Evolutionary conservation across 2,329 filamentous ascomycete species (phyloP).

Genomic region (Lecanoromycetidae sp.): DNA sequence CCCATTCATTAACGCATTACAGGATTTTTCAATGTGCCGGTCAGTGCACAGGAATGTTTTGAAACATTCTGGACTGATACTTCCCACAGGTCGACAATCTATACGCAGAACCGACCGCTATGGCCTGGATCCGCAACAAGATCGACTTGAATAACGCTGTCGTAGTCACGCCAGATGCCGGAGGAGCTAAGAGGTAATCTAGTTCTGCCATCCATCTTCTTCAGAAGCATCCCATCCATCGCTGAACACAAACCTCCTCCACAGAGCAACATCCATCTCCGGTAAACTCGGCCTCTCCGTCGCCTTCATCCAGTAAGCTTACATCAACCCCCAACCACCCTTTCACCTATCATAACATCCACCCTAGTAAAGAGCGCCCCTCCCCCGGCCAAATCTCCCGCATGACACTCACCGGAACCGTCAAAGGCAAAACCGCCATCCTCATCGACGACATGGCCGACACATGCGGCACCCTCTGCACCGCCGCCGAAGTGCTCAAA

Average conservation of each 20-base stretch:
- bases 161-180: conserved; percentile 89
- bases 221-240: too few species aligned
- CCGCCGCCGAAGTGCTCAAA: conserved; percentile 81
- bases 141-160: conserved; percentile 70
- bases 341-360: neutral
- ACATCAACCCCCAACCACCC: conserved; percentile 59
- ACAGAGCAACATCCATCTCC: conserved; percentile 75
- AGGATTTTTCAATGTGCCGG: conserved; percentile 78
- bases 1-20: neutral
- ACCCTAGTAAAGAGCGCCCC: conserved; percentile 56
- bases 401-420: conserved; percentile 94
- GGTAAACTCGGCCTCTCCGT: conserved; percentile 84
- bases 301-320: conserved; percentile 84
- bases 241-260: neutral
- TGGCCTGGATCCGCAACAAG: conserved; percentile 85
- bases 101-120: conserved; percentile 84
- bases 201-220: neutral
- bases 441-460: conserved; percentile 92
- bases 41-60: neutral
- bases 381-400: conserved; percentile 82
- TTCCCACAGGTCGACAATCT: conserved; percentile 52
- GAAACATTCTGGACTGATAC: neutral
- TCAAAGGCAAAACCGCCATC: conserved; percentile 81
- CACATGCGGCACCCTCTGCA: conserved; percentile 77
- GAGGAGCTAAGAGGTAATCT: conserved; percentile 69